phyloP scores from a whole-genome alignment of 768 basidiomycete species.

The Rhizopogon vinicolor region DNA sequence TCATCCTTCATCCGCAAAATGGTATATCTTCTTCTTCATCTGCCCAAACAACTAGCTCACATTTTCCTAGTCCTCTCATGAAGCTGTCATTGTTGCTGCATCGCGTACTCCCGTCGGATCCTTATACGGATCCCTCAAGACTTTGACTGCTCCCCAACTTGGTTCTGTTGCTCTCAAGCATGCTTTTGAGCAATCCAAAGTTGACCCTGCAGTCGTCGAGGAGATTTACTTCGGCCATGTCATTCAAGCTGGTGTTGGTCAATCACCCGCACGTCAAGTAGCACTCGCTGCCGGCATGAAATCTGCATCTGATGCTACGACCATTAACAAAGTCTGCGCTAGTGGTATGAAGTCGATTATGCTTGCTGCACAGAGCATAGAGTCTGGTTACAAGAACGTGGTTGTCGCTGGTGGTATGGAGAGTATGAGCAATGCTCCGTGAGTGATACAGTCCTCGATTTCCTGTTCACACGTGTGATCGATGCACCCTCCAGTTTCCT shows the following conservation, averaged over 20 bases:
- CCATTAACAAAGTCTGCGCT: constrained; percentile 99
- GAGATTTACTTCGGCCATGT: constrained; percentile 98
- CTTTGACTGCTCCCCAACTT: constrained; percentile 87
- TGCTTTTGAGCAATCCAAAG: constrained; percentile 74
- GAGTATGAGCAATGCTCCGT: constrained; percentile 99
- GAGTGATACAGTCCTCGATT: constrained; percentile 31
- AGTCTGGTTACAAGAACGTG: constrained; percentile 78
- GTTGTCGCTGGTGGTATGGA: constrained; percentile 98
- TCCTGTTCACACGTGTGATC: constrained; percentile 1
- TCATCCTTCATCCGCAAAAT: constrained; percentile 39
- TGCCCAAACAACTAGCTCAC: neutral
- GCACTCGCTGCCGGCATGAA: constrained; percentile 87
- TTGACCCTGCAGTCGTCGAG: constrained; percentile 82
- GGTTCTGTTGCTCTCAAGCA: constrained; percentile 87
- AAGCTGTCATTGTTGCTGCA: constrained; percentile 92
- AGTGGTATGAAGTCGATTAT: constrained; percentile 96
- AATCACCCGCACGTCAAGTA: constrained; percentile 97
- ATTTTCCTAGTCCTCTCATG: constrained; percentile 42
- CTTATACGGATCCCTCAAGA: constrained; percentile 85
- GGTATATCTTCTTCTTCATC: constrained; percentile 31
- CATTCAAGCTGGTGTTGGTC: constrained; percentile 95
- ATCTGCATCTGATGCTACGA: constrained; percentile 89
- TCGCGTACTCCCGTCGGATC: constrained; percentile 93
- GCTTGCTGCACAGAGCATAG: constrained; percentile 87
- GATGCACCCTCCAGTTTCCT: constrained; percentile 55